phyloP scores from a whole-genome alignment of 176 grass and related monocot species.

The Zizania latifolia region DNA sequence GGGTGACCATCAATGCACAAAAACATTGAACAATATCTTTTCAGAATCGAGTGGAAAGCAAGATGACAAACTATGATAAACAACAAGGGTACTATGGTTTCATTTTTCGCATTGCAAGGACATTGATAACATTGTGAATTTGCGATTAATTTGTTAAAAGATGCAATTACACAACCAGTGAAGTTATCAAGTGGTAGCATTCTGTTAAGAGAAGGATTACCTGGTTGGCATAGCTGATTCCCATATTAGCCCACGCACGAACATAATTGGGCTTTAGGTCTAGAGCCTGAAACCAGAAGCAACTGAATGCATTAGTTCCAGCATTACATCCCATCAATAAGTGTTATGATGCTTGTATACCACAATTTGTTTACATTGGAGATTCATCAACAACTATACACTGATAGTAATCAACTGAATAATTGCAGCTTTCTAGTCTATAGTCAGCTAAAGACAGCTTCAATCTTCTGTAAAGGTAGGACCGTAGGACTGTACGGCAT shows the following conservation, averaged over 20 bases:
- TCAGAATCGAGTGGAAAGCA: not conserved
- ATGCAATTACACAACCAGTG: not conserved
- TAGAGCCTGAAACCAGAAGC: slow-evolving; percentile 56
- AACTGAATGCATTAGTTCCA: slow-evolving; percentile 32
- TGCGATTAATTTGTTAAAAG: slow-evolving; percentile 14
- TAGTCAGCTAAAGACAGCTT: not conserved
- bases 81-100: not conserved
- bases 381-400: not conserved
- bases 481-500: not conserved
- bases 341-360: not conserved
- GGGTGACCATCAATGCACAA: not conserved
- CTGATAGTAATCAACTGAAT: not conserved
- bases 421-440: not conserved
- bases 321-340: slow-evolving; percentile 13
- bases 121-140: slow-evolving; percentile 7
- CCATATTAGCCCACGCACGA: slow-evolving; percentile 99
- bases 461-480: not conserved
- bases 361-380: not conserved
- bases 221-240: slow-evolving; percentile 99
- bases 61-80: slow-evolving; percentile 3
- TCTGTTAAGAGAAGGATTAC: slow-evolving; percentile 40
- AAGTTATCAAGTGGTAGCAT: not conserved
- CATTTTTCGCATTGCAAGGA: not conserved
- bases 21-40: not conserved
- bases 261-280: slow-evolving; percentile 99